These are phyloP conservation scores for Rutstroemia sp. DNA, from an alignment of 2,329 filamentous ascomycete genomes.

Conservation along the genomic window DNA sequence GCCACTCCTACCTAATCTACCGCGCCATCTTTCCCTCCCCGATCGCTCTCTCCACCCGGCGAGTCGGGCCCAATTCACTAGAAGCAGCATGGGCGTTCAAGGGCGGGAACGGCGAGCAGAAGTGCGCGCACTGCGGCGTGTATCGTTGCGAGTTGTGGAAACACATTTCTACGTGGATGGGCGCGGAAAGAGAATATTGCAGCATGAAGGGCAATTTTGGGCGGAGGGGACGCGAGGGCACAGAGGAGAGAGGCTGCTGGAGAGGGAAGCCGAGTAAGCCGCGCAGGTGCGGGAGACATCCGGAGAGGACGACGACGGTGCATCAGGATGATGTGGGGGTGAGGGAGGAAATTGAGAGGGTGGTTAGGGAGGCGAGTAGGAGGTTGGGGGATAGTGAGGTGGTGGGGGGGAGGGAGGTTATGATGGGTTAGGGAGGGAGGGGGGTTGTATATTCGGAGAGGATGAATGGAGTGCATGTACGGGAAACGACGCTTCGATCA, in stretches of 20 bases:
- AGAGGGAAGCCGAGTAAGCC: constrained; percentile 53
- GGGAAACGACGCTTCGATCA: too few species aligned
- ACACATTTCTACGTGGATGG: constrained; percentile 55
- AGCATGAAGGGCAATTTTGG: constrained; percentile 52
- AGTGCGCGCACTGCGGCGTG: constrained; percentile 55
- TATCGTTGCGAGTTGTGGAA: constrained; percentile 56
- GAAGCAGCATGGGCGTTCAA: constrained; percentile 59
- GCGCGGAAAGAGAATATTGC: constrained; percentile 45
- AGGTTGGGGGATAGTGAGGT: not conserved
- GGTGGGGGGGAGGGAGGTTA: not conserved
- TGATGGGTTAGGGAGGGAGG: too few species aligned
- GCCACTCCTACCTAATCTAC: constrained; percentile 52
- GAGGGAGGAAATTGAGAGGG: not conserved
- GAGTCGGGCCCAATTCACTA: constrained; percentile 53
- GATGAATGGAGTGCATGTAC: not conserved
- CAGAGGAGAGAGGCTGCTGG: constrained; percentile 45
- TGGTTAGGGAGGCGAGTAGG: constrained; percentile 1
- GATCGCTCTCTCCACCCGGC: constrained; percentile 49
- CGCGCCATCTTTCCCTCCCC: constrained; percentile 43
- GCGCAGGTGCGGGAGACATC: constrained; percentile 50
- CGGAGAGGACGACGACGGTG: constrained; percentile 23
- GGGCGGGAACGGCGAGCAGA: constrained; percentile 36
- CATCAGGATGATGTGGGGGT: constrained; percentile 18
- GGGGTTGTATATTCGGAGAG: not conserved
- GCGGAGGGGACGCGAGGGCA: constrained; percentile 35